phyloP scores from a whole-genome alignment of 2,329 filamentous ascomycete species.

The Arthrobotrys musiformis region DNA sequence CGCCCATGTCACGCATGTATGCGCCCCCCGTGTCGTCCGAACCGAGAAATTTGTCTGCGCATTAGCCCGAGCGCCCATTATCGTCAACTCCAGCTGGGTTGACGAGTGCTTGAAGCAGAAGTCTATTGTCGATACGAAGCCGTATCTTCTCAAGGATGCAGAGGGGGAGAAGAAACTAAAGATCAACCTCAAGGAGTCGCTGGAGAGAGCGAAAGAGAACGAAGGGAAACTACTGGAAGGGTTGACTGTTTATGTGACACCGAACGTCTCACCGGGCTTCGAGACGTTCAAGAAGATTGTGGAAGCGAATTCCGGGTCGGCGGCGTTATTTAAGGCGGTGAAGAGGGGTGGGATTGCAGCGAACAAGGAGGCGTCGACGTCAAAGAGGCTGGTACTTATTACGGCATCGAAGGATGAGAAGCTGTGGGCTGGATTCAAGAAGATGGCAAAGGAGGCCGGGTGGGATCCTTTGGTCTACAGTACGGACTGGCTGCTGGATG shows the following conservation, averaged over 20 bases:
- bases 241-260: conserved; percentile 84
- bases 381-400: conserved; percentile 68
- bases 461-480: conserved; percentile 83
- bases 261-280: conserved; percentile 79
- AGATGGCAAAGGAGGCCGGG: conserved; percentile 80
- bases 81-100: conserved; percentile 82
- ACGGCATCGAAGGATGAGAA: conserved; percentile 75
- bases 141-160: conserved; percentile 76
- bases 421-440: conserved; percentile 82
- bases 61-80: conserved; percentile 79
- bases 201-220: conserved; percentile 78
- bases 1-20: conserved; percentile 82
- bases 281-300: conserved; percentile 88
- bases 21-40: conserved; percentile 84
- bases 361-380: conserved; percentile 53
- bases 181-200: conserved; percentile 75
- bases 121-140: conserved; percentile 71
- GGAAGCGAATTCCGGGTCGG: conserved; percentile 86
- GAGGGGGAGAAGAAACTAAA: conserved; percentile 77
- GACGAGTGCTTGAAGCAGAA: conserved; percentile 78
- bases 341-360: conserved; percentile 63
- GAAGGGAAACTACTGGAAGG: conserved; percentile 78
- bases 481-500: conserved; percentile 88
- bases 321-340: conserved; percentile 62
- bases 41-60: conserved; percentile 94